These are phyloP conservation scores for Fistulinella cinereoalba DNA, from an alignment of 1,284 basidiomycete species.

Conservation along the genomic window DNA sequence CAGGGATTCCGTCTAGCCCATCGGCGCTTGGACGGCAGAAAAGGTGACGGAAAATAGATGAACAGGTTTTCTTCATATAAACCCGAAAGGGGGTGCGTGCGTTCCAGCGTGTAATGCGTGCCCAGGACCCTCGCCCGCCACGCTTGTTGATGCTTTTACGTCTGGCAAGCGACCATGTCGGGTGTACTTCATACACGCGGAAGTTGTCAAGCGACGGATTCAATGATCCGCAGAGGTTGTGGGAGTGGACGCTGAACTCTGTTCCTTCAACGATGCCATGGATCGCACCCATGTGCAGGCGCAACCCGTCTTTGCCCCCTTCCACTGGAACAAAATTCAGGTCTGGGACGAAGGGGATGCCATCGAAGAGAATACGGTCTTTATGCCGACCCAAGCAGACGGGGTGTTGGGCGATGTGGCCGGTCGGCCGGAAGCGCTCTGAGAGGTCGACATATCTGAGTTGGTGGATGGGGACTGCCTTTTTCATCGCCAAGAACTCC, in stretches of 20 bases:
- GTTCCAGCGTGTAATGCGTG: conserved; percentile 55
- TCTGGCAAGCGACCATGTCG: conserved; percentile 56
- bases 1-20: conserved; percentile 25
- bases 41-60: conserved; percentile 39
- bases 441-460: conserved; percentile 50
- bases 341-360: conserved; percentile 52
- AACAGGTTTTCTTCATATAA: conserved; percentile 39
- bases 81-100: conserved; percentile 49
- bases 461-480: conserved; percentile 47
- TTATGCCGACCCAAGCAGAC: conserved; percentile 49
- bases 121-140: conserved; percentile 49
- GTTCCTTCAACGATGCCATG: conserved; percentile 60
- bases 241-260: conserved; percentile 56
- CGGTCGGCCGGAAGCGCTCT: conserved; percentile 38
- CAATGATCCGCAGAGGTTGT: conserved; percentile 53
- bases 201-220: conserved; percentile 53
- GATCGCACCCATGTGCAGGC: conserved; percentile 53
- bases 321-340: conserved; percentile 45
- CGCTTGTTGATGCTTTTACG: conserved; percentile 34
- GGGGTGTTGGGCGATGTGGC: conserved; percentile 42
- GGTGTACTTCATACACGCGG: conserved; percentile 48
- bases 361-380: conserved; percentile 52
- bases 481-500: conserved; percentile 47
- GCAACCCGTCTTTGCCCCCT: conserved; percentile 39
- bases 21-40: conserved; percentile 32